Evolutionary conservation across 2,329 filamentous ascomycete genomes (phyloP).

Genomic region (Sporothrix pseudoabietina): DNA sequence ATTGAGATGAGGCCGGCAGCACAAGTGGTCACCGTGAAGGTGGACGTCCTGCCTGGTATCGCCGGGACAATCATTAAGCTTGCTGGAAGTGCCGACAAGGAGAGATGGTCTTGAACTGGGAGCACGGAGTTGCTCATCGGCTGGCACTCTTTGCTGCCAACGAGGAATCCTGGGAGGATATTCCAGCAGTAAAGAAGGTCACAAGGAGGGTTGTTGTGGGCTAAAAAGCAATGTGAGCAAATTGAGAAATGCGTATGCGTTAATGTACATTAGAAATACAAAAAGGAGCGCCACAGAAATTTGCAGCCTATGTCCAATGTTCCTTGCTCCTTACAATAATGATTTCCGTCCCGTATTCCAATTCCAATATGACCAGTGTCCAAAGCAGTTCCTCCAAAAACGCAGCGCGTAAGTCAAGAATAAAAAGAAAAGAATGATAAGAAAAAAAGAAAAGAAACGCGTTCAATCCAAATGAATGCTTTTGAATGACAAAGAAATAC

Average conservation of each 20-base stretch:
- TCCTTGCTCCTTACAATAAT: neutral
- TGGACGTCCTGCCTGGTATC: neutral
- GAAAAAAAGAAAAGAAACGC: neutral
- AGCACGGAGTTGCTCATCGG: neutral
- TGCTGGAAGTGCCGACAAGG: neutral
- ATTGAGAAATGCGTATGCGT: neutral
- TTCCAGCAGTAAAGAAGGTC: neutral
- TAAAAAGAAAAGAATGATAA: neutral
- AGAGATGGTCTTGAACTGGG: neutral
- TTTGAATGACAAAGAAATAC: neutral
- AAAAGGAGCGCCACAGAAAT: neutral
- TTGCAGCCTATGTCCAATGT: neutral
- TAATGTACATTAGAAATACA: neutral
- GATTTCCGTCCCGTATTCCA: neutral
- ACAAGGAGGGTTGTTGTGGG: neutral
- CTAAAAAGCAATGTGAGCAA: neutral
- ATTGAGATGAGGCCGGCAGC: neutral
- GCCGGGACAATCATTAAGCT: neutral
- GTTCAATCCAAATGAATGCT: neutral
- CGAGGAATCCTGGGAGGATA: neutral
- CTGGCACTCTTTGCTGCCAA: neutral
- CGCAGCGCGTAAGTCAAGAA: neutral
- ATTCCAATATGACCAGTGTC: neutral
- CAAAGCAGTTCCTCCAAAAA: neutral
- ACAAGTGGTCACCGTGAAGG: neutral